These are phyloP conservation scores for Tetrapisispora nanseiensis DNA, from an alignment of 805 yeast species.

Conservation along the genomic window DNA sequence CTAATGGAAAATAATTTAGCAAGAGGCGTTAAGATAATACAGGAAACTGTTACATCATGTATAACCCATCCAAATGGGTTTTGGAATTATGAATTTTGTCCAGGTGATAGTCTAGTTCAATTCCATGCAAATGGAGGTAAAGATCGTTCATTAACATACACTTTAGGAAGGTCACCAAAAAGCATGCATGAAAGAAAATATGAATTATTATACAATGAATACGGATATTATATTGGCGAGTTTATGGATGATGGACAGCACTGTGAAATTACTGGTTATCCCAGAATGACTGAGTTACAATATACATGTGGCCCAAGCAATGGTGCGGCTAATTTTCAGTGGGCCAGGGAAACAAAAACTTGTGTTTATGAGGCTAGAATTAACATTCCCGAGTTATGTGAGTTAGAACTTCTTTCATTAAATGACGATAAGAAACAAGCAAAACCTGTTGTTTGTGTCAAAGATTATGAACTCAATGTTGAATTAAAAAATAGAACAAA, in stretches of 20 bases:
- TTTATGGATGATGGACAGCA: slow-evolving; percentile 40
- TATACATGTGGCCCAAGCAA: slow-evolving; percentile 40
- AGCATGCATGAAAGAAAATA: slow-evolving; percentile 17
- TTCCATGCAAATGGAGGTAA: slow-evolving; percentile 29
- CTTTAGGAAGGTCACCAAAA: slow-evolving; percentile 16
- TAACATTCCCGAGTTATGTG: slow-evolving; percentile 43
- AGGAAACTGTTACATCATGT: slow-evolving; percentile 15
- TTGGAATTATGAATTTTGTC: slow-evolving; percentile 47
- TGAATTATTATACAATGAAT: slow-evolving; percentile 28
- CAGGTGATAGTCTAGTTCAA: slow-evolving; percentile 40
- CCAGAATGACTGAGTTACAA: slow-evolving; percentile 45
- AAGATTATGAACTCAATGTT: not conserved
- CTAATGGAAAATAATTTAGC: slow-evolving; percentile 8
- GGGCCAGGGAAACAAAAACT: slow-evolving; percentile 43
- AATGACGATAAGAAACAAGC: slow-evolving; percentile 18
- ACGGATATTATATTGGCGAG: slow-evolving; percentile 29
- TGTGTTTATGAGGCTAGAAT: slow-evolving; percentile 49
- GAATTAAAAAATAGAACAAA: not conserved
- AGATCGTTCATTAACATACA: slow-evolving; percentile 6
- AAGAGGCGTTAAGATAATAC: slow-evolving; percentile 13
- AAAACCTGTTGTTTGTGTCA: slow-evolving; percentile 11
- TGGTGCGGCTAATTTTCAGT: slow-evolving; percentile 22
- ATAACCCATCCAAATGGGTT: slow-evolving; percentile 31
- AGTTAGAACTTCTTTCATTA: slow-evolving; percentile 21
- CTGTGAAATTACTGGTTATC: slow-evolving; percentile 49